Evolutionary conservation across 2,329 filamentous ascomycete genomes (phyloP).

Genomic region (Aspergillus ruber): DNA sequence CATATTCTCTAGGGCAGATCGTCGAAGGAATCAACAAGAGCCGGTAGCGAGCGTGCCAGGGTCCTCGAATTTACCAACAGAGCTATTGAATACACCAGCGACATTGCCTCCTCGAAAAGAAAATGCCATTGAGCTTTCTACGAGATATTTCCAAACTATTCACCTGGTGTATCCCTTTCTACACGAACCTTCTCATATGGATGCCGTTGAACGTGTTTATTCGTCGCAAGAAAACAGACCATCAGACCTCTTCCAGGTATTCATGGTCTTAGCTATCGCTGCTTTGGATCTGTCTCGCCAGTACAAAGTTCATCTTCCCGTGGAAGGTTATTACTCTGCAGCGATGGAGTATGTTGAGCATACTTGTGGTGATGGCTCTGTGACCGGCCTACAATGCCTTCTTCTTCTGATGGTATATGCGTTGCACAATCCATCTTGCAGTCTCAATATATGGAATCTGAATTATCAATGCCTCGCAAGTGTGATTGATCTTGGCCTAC

Average conservation of each 20-base stretch:
- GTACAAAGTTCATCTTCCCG: conserved; percentile 40
- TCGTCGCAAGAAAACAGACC: conserved; percentile 18
- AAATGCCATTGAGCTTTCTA: conserved; percentile 37
- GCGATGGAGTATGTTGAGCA: conserved; percentile 45
- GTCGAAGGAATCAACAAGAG: conserved; percentile 11
- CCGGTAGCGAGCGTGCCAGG: conserved; percentile 4
- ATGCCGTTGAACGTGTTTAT: conserved; percentile 32
- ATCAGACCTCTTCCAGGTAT: conserved; percentile 41
- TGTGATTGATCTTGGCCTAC: conserved; percentile 47
- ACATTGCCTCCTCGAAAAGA: conserved; percentile 26
- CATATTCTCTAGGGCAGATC: conserved; percentile 37
- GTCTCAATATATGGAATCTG: conserved; percentile 49
- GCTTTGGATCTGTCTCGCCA: conserved; percentile 42
- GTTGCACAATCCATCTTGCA: conserved; percentile 45
- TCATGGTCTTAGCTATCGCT: conserved; percentile 49
- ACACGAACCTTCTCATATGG: conserved; percentile 40
- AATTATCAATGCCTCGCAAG: conserved; percentile 51
- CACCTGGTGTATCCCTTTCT: conserved; percentile 48
- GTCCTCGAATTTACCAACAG: conserved; percentile 16
- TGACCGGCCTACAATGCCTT: conserved; percentile 46
- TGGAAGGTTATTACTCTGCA: conserved; percentile 45
- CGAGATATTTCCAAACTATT: conserved; percentile 45
- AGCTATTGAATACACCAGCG: conserved; percentile 23
- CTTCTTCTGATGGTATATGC: conserved; percentile 41
- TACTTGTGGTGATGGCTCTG: conserved; percentile 44